Evolutionary conservation across 306 rosid genomes (phyloP), one percentile per base, ranked within the genome.

Genomic region (Begonia loranthoides): DNA sequence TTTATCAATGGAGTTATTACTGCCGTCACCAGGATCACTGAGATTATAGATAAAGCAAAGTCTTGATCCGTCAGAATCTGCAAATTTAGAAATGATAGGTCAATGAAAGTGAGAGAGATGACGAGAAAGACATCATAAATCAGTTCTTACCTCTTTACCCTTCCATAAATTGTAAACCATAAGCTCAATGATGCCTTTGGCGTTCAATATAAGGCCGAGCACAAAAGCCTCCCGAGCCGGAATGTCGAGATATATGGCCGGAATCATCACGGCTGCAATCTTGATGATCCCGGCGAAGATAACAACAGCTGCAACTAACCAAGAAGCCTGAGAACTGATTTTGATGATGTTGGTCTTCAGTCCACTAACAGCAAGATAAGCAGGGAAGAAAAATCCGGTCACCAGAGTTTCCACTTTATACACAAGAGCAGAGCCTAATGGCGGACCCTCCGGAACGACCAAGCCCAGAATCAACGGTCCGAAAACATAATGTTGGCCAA

Each of bases 401-500:
- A 55, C 45, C 2, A 81, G 0, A 12, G 74, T 55, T 17, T 81
- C 87, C 59, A 81, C 5, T 63, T 62, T 85, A 0, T 17, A 1
- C 34, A 70, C 56, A 60, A 85, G 21, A 28, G 71, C 33, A 6
- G 84, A 50, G n/a, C 95, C 95, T 9, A 85, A 2, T 0, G 95
- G 95, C 4, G 82, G 84, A 5, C 92, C 92, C 39, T 59, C 71
- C 2, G 92, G 92, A 49, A 81, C 51, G 44, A 38, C 67, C 34
- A 71, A 52, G 17, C 95, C 95, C 1, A 81, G 56, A 55, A 74
- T 1, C 9, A 85, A 52, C 9, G 92, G 80, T 46, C 95, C 92
- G 45, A 72, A 17, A 2, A 46, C 12, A 58, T 36, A 81, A 70
- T 81, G 92, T 19, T 81, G 84, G 13, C 92, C 86, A 6, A 77